phyloP scores from a whole-genome alignment of 208 protist species.

The Acanthamoeba sp. region DNA sequence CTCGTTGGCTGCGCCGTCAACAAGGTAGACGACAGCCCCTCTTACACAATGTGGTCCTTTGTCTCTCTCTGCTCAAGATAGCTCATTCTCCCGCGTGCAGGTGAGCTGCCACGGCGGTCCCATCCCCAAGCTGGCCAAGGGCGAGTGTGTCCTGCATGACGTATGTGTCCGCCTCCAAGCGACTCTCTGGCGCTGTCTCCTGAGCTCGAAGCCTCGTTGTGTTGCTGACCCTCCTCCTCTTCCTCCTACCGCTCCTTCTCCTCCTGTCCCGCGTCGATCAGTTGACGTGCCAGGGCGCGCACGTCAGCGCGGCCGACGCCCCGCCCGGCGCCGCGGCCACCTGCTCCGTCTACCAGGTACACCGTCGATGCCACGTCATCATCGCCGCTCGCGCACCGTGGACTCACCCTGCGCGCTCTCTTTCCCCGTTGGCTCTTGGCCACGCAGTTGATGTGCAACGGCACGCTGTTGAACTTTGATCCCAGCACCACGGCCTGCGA shows the following conservation, averaged over 20 bases:
- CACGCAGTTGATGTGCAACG: neutral
- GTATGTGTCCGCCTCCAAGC: neutral
- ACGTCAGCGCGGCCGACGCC: neutral
- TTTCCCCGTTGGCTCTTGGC: neutral
- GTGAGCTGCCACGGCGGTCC: neutral
- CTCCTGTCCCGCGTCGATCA: no score
- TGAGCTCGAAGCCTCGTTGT: no score
- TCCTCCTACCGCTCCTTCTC: no score
- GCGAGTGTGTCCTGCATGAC: neutral
- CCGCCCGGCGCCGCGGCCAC: neutral
- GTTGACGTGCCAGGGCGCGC: neutral
- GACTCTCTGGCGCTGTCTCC: no score
- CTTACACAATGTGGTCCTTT: no score
- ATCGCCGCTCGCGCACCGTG: no score
- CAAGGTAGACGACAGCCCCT: no score
- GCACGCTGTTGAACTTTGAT: conserved; percentile 15
- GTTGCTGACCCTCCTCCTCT: no score
- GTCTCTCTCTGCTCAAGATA: no score
- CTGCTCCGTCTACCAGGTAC: conserved; percentile 30
- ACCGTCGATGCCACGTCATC: neutral
- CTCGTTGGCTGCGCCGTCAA: neutral
- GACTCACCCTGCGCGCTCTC: neutral
- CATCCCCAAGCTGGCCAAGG: neutral
- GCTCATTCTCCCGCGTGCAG: neutral
- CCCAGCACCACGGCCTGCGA: neutral